A percentile compares a stretch with the other conserved stretches of the same genome.
Evolutionary conservation across 1,284 basidiomycete species (phyloP).

Genomic region (Apiotrichum porosum): DNA sequence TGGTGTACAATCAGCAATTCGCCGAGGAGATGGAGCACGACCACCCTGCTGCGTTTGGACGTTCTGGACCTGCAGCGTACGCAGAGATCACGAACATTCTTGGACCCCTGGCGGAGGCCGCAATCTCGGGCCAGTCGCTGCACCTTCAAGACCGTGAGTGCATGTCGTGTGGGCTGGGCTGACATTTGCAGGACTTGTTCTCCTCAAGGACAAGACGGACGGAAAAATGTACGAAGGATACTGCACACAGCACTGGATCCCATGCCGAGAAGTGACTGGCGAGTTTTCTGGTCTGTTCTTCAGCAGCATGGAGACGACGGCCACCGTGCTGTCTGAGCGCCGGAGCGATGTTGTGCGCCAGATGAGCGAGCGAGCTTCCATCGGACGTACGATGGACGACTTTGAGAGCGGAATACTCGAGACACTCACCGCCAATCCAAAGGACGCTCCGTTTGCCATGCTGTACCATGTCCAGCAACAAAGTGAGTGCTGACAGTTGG

Average conservation of each 20-base stretch:
- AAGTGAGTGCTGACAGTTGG: background rate
- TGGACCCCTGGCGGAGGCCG: background rate
- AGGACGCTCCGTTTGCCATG: conserved; percentile 34
- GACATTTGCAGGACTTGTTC: background rate
- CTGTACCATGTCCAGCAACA: background rate
- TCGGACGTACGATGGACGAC: conserved; percentile 34
- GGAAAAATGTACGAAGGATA: background rate
- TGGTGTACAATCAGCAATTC: conserved; percentile 43
- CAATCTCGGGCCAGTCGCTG: no score
- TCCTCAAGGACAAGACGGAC: background rate
- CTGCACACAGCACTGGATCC: background rate
- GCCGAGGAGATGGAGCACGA: conserved; percentile 13
- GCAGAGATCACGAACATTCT: conserved; percentile 24
- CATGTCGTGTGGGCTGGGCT: no score
- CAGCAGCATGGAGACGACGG: conserved; percentile 30
- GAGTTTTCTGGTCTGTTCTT: conserved; percentile 35
- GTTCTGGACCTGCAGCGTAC: conserved; percentile 14
- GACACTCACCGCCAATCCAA: conserved; percentile 27
- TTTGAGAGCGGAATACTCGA: conserved; percentile 38
- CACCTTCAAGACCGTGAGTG: no score
- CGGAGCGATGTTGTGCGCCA: conserved; percentile 27
- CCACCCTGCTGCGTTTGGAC: conserved; percentile 4
- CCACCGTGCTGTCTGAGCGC: conserved; percentile 31
- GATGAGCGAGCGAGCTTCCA: conserved; percentile 36
- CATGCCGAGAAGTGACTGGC: conserved; percentile 27